phyloP scores from a whole-genome alignment of 2,329 filamentous ascomycete species.

The Ophiocordyceps camponoti-floridani region DNA sequence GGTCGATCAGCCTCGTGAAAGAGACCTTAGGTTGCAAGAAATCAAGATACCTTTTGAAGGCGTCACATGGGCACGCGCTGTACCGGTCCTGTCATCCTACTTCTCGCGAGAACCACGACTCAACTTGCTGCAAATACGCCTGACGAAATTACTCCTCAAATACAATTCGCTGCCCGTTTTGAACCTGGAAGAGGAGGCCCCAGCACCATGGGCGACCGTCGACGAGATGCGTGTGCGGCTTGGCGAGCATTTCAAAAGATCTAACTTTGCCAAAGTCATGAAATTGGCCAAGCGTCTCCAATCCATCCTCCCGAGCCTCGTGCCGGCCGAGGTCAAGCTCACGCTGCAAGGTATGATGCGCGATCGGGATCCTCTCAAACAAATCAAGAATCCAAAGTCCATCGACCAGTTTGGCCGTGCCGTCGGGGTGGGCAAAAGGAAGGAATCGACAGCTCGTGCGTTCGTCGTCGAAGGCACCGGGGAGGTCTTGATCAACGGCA shows the following conservation, averaged over 20 bases:
- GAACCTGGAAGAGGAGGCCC: conserved; percentile 45
- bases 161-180: conserved; percentile 58
- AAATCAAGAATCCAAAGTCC: conserved; percentile 40
- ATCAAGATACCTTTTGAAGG: conserved; percentile 13
- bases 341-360: conserved; percentile 56
- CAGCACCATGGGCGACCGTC: conserved; percentile 65
- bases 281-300: conserved; percentile 64
- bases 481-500: conserved; percentile 79
- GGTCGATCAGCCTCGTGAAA: conserved; percentile 3
- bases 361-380: conserved; percentile 52
- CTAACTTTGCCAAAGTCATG: conserved; percentile 65
- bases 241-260: conserved; percentile 55
- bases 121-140: conserved; percentile 63
- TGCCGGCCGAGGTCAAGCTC: conserved; percentile 48
- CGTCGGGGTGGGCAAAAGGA: conserved; percentile 67
- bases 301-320: conserved; percentile 62
- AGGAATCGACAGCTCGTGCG: conserved; percentile 69
- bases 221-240: conserved; percentile 54
- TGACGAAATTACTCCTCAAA: conserved; percentile 54
- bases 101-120: conserved; percentile 76
- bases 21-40: conserved; percentile 6
- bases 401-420: conserved; percentile 67
- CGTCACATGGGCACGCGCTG: conserved; percentile 44
- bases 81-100: conserved; percentile 83
- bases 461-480: conserved; percentile 87